Conservation (phyloP, 176 grass and related monocot species). For the Carex scoparia region DNA sequence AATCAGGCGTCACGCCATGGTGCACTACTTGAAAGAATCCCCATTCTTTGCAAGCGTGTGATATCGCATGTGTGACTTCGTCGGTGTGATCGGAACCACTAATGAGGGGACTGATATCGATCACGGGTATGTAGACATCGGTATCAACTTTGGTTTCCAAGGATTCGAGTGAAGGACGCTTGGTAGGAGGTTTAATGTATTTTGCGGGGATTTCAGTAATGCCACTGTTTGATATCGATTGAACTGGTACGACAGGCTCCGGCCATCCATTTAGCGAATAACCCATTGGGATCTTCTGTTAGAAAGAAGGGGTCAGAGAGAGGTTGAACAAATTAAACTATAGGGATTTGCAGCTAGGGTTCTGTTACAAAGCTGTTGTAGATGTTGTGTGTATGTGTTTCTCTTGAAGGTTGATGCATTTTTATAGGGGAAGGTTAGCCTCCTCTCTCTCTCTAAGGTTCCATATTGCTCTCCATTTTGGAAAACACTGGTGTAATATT, state of each 20-base stretch:
- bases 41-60: conserved; percentile 53
- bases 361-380: background rate
- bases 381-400: background rate
- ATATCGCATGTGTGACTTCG: conserved; percentile 23
- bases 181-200: conserved; percentile 46
- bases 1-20: conserved; percentile 35
- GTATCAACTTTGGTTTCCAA: background rate
- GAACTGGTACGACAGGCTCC: conserved; percentile 55
- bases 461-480: conserved; percentile 2
- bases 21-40: conserved; percentile 83
- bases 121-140: conserved; percentile 37
- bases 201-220: conserved; percentile 23
- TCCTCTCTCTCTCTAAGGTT: background rate
- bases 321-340: background rate
- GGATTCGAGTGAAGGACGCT: conserved; percentile 24
- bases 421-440: conserved; percentile 16
- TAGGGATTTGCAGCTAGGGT: background rate
- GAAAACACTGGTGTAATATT: background rate
- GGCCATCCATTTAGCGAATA: conserved; percentile 29
- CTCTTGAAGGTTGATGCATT: background rate
- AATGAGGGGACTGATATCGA: conserved; percentile 33
- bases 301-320: background rate
- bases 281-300: conserved; percentile 14
- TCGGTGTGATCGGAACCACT: background rate
- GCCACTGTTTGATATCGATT: conserved; percentile 38